These are phyloP conservation scores for Apophysomyces trapeziformis DNA, from an alignment of 371 early-diverging fungal genomes.

Conservation along the genomic window DNA sequence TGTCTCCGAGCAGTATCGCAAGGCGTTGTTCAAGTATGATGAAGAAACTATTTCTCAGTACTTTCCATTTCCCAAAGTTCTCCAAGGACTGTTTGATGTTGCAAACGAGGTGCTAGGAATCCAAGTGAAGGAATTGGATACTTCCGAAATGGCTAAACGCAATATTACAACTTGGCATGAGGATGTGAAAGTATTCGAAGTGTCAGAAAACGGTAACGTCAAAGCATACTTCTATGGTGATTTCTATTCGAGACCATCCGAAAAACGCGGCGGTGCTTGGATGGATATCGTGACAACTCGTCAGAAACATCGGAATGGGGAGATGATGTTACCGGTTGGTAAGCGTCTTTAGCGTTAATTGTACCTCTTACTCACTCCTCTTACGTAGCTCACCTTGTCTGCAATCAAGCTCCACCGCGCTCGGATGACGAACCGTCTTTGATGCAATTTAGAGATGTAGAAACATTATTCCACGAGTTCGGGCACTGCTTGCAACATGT, in stretches of 20 bases:
- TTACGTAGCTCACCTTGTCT: conserved; percentile 61
- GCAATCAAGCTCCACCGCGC: conserved; percentile 66
- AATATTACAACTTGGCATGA: conserved; percentile 63
- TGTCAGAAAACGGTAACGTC: conserved; percentile 52
- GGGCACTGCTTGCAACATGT: conserved; percentile 73
- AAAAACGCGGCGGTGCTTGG: conserved; percentile 77
- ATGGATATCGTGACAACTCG: conserved; percentile 72
- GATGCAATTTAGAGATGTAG: conserved; percentile 70
- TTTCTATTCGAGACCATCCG: conserved; percentile 66
- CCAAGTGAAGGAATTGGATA: conserved; percentile 53
- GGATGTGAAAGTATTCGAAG: conserved; percentile 70
- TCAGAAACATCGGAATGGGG: conserved; percentile 48
- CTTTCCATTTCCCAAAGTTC: conserved; percentile 64
- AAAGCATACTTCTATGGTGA: conserved; percentile 74
- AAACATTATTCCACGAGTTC: conserved; percentile 73
- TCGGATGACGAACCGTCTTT: conserved; percentile 55
- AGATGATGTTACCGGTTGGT: conserved; percentile 60
- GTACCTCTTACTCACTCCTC: not conserved
- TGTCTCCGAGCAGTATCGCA: conserved; percentile 64
- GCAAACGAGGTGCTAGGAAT: conserved; percentile 62
- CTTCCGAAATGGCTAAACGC: conserved; percentile 36
- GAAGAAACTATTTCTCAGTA: conserved; percentile 69
- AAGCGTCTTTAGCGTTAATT: conserved; percentile 11
- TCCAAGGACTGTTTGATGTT: conserved; percentile 63
- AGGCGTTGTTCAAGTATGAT: conserved; percentile 60